These are phyloP conservation scores for Vicia villosa DNA, from an alignment of 306 rosid species.

Conservation along the genomic window DNA sequence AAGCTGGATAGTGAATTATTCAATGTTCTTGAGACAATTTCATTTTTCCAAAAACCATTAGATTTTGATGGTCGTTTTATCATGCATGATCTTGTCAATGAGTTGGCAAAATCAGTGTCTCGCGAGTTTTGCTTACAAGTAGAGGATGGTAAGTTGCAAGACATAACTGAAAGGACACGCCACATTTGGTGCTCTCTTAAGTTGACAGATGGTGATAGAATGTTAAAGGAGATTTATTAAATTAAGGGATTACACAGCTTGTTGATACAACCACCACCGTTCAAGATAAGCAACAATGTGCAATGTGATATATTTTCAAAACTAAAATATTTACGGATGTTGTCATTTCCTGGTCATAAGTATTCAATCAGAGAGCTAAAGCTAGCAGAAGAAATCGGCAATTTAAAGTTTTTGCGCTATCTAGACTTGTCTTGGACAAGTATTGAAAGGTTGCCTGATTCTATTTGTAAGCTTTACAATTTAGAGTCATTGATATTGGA, in stretches of 20 bases:
- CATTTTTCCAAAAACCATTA: no score
- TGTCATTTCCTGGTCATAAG: not conserved
- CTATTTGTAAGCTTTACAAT: slow-evolving; percentile 36
- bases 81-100: no score
- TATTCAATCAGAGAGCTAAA: no score
- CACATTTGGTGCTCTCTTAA: no score
- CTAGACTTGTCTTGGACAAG: not conserved
- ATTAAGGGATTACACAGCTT: slow-evolving; percentile 1
- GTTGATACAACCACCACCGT: not conserved
- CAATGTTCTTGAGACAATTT: no score
- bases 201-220: no score
- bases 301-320: not conserved
- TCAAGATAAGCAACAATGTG: not conserved
- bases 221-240: not conserved
- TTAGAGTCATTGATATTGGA: slow-evolving; percentile 21
- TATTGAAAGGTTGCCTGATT: slow-evolving; percentile 22
- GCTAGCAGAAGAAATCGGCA: slow-evolving; percentile 1
- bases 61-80: no score
- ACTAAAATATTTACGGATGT: not conserved
- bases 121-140: no score
- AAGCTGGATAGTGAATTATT: no score
- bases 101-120: no score
- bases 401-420: slow-evolving; percentile 34
- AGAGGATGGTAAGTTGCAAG: no score
- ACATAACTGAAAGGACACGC: no score